Evolutionary conservation across 345 rosid genomes (phyloP), one percentile per base, ranked within the genome.

Genomic region (Laguncularia racemosa): DNA sequence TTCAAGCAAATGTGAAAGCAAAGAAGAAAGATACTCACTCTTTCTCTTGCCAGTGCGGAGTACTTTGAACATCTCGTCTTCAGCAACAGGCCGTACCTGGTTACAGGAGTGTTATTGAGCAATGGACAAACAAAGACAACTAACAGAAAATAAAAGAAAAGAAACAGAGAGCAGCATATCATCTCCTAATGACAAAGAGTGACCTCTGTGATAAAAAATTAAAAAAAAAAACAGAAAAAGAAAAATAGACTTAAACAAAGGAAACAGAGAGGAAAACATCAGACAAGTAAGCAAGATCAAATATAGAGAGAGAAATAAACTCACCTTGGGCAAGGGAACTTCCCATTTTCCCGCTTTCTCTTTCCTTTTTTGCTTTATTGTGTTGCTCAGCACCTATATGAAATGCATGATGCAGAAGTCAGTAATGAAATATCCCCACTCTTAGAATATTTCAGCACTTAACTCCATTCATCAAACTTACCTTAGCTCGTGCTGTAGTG

Each of bases 331-430:
- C 0, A 92, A 64, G 71, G 98, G 98, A 16, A 92, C 98, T 58
- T 92, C 98, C 97, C 97, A 92, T 63, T 89, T 92, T 43, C 97
- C 97, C 68, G 95, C 98, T 78, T 71, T 92, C 71, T 89, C 95
- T 77, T 92, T 92, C 65, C 97, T 84, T 79, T 92, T 92, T 75
- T 92, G 98, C 62, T 92, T 92, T 53, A 92, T 76, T 20, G 95
- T 83, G 71, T 89, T 93, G 82, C 97, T 93, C 53, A 90, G 88
- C 69, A 81, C 81, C 99, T 93, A 72, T 2, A 63, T 20, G 14
- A 4, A 47, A 33, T 46, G 9, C 20, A 52, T 14, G 50, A n/a
- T 45, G 44, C 20, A 10, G 18, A 23, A 46, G 23, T 58, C 16
- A 19, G 3, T 14, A 15, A 33, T 33, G 40, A 7, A 33, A 33